phyloP scores from a whole-genome alignment of 2,329 filamentous ascomycete genomes.

The Microsporum canis region DNA sequence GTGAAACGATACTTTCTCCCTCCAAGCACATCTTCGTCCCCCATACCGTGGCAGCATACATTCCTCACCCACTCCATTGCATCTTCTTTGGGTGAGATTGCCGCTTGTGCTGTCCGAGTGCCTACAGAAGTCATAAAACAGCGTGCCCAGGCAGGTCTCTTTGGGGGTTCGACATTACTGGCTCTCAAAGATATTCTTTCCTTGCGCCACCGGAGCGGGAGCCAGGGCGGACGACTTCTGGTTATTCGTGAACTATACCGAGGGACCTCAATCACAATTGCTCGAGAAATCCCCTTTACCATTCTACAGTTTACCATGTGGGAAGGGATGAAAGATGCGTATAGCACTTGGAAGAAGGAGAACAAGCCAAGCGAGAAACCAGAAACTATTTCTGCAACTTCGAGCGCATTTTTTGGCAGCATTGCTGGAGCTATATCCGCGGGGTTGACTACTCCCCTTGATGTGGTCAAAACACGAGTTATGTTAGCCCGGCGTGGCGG shows the following conservation, averaged over 20 bases:
- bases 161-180: constrained; percentile 56
- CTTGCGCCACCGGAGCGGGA: constrained; percentile 28
- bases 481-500: constrained; percentile 69
- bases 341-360: constrained; percentile 26
- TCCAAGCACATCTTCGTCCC: constrained; percentile 18
- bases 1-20: constrained; percentile 48
- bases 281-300: constrained; percentile 94
- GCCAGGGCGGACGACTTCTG: constrained; percentile 26
- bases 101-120: constrained; percentile 82
- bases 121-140: constrained; percentile 97
- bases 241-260: constrained; percentile 81
- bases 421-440: constrained; percentile 76
- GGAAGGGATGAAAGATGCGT: constrained; percentile 69
- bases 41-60: constrained; percentile 26
- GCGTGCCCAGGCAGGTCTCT: constrained; percentile 77
- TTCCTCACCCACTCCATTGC: constrained; percentile 65
- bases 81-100: constrained; percentile 75
- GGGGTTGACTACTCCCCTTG: constrained; percentile 78
- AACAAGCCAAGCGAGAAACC: constrained; percentile 17
- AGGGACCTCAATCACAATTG: constrained; percentile 83
- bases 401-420: constrained; percentile 78
- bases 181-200: constrained; percentile 61
- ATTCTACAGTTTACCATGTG: constrained; percentile 95
- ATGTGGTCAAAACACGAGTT: constrained; percentile 92
- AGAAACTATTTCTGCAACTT: constrained; percentile 51